A percentile compares a stretch with the other conserved stretches of the same genome.
These are phyloP conservation scores for Phylloporus sp. DNA, from an alignment of 768 basidiomycete species.

Conservation along the genomic window DNA sequence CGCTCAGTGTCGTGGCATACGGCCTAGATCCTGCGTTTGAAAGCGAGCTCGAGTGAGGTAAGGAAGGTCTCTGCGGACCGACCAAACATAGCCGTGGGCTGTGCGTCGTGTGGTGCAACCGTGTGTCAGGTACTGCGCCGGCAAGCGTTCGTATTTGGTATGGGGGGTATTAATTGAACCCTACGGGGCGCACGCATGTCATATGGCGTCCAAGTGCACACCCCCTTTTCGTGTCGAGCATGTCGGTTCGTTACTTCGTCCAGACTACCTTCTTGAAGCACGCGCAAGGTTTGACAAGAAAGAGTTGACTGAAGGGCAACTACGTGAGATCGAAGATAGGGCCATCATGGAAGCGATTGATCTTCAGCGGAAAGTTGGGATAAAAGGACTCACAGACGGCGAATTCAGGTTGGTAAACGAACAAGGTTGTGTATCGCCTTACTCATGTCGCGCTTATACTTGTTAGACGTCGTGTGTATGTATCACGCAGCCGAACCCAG, in stretches of 20 bases:
- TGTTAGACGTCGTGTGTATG: slow-evolving; percentile 16
- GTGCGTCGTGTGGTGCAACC: too few relatives aligned
- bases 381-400: slow-evolving; percentile 41
- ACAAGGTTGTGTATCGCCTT: too few relatives aligned
- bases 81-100: too few relatives aligned
- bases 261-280: slow-evolving; percentile 36
- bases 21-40: too few relatives aligned
- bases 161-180: too few relatives aligned
- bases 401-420: slow-evolving; percentile 30
- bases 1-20: too few relatives aligned
- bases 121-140: too few relatives aligned
- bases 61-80: too few relatives aligned
- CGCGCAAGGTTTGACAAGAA: slow-evolving; percentile 33
- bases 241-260: slow-evolving; percentile 43
- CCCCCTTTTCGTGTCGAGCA: slow-evolving; percentile 36
- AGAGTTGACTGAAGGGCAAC: slow-evolving; percentile 31
- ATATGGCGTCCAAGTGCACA: not conserved
- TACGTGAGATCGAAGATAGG: slow-evolving; percentile 35
- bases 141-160: too few relatives aligned
- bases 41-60: too few relatives aligned
- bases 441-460: too few relatives aligned
- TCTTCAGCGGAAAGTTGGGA: slow-evolving; percentile 37
- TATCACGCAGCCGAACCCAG: not conserved
- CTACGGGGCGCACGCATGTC: too few relatives aligned
- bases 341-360: slow-evolving; percentile 35